These are phyloP conservation scores for Acephala macrosclerotiorum DNA, from an alignment of 2,329 filamentous ascomycete genomes.

Conservation along the genomic window DNA sequence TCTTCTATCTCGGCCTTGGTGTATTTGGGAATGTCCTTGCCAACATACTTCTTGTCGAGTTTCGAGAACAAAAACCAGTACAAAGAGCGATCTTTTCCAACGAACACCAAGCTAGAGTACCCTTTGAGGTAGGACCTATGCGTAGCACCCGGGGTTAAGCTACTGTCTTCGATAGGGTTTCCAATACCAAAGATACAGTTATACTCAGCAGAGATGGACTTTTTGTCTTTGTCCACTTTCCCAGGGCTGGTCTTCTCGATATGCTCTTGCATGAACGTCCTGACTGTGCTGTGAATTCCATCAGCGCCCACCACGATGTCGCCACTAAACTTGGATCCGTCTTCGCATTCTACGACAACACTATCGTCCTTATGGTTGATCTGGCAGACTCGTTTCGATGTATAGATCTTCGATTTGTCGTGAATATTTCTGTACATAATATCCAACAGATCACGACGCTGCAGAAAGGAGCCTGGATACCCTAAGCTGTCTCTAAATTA, in stretches of 20 bases:
- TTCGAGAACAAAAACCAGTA: constrained; percentile 34
- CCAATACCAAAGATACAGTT: constrained; percentile 30
- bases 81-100: constrained; percentile 20
- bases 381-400: constrained; percentile 32
- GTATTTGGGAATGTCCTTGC: constrained; percentile 30
- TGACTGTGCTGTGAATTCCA: constrained; percentile 37
- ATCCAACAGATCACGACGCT: constrained; percentile 27
- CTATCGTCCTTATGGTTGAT: constrained; percentile 25
- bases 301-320: constrained; percentile 40
- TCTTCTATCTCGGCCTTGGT: constrained; percentile 27
- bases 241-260: constrained; percentile 18
- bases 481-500: constrained; percentile 29
- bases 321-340: constrained; percentile 33
- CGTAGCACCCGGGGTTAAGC: constrained; percentile 25
- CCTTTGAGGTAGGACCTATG: constrained; percentile 26
- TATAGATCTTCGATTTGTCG: constrained; percentile 35
- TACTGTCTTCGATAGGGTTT: constrained; percentile 22
- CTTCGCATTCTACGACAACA: constrained; percentile 31
- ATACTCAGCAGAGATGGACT: constrained; percentile 32
- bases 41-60: constrained; percentile 22
- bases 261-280: constrained; percentile 31
- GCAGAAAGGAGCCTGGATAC: constrained; percentile 27
- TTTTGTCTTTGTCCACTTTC: constrained; percentile 23
- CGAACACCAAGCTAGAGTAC: constrained; percentile 28
- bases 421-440: constrained; percentile 27